Percentiles rank a stretch among this genome's conserved stretches.
Evolutionary conservation across 2,329 filamentous ascomycete species (phyloP).

Genomic region (Diaporthe ampelina): DNA sequence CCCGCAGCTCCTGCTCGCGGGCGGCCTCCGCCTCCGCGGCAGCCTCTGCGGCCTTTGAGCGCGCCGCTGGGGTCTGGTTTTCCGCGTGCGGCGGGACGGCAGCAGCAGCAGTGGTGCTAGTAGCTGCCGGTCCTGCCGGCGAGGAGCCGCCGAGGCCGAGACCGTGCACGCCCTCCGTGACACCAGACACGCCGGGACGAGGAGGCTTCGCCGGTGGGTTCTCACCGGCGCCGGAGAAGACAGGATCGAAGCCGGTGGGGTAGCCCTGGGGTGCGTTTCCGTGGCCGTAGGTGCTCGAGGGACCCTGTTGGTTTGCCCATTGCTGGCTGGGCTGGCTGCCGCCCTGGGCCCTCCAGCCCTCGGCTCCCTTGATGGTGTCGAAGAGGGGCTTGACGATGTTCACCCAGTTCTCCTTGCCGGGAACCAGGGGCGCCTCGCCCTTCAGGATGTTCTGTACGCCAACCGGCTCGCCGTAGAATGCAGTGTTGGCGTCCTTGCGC

Average conservation of each 20-base stretch:
- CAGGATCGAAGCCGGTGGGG: conserved; percentile 36
- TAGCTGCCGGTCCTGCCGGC: background rate
- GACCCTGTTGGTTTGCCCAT: conserved; percentile 37
- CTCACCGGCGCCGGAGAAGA: conserved; percentile 22
- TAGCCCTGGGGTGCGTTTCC: conserved; percentile 24
- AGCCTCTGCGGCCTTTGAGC: conserved; percentile 46
- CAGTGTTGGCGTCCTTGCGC: conserved; percentile 88
- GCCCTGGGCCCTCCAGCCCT: conserved; percentile 47
- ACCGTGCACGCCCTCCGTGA: conserved; percentile 35
- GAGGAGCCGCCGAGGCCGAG: conserved; percentile 38
- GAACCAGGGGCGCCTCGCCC: conserved; percentile 55
- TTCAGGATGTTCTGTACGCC: conserved; percentile 62
- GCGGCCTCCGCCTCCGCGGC: conserved; percentile 43
- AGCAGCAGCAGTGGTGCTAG: too few relatives aligned
- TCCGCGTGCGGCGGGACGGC: background rate
- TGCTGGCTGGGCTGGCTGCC: background rate
- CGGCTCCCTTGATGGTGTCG: conserved; percentile 54
- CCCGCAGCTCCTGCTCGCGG: conserved; percentile 35
- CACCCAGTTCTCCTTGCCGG: conserved; percentile 50
- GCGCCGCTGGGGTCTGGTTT: conserved; percentile 32
- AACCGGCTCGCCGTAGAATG: conserved; percentile 80
- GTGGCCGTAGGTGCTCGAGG: conserved; percentile 15
- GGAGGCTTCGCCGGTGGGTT: conserved; percentile 31
- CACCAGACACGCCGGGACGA: conserved; percentile 32
- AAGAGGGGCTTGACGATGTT: conserved; percentile 50